Percentiles rank a stretch among this genome's conserved stretches.
Evolutionary conservation across 148 eudicot species (phyloP).

Genomic region (Suaeda aralocaspica): DNA sequence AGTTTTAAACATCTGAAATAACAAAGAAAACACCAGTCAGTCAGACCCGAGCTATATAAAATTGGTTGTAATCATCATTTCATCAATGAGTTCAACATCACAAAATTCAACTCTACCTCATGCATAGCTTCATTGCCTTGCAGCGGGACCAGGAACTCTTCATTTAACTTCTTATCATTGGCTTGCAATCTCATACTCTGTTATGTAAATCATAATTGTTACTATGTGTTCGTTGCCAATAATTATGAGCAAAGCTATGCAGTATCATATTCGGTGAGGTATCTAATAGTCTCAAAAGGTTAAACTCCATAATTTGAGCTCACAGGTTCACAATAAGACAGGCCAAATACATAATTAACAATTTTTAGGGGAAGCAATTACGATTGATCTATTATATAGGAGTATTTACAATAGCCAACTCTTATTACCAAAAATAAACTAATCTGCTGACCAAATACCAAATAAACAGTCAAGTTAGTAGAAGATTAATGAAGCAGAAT

Average conservation of each 20-base stretch:
- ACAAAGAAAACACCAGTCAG: conserved; percentile 12
- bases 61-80: neutral
- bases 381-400: too few species aligned
- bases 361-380: too few species aligned
- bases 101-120: conserved; percentile 44
- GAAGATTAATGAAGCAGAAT: too few species aligned
- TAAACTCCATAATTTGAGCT: neutral
- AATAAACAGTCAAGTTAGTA: too few species aligned
- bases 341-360: neutral
- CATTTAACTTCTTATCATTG: conserved; percentile 75
- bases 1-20: conserved; percentile 61
- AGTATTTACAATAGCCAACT: too few species aligned
- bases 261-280: neutral
- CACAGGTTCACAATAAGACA: neutral
- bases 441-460: too few species aligned
- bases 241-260: neutral
- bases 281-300: too few species aligned
- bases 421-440: too few species aligned
- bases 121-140: conserved; percentile 60
- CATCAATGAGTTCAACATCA: neutral
- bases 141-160: conserved; percentile 80
- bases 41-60: neutral
- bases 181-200: conserved; percentile 87
- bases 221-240: neutral
- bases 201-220: conserved; percentile 9